A percentile compares a stretch with the other conserved stretches of the same genome.
phyloP scores from a whole-genome alignment of 2,329 filamentous ascomycete species.

The Aureobasidium sp. region DNA sequence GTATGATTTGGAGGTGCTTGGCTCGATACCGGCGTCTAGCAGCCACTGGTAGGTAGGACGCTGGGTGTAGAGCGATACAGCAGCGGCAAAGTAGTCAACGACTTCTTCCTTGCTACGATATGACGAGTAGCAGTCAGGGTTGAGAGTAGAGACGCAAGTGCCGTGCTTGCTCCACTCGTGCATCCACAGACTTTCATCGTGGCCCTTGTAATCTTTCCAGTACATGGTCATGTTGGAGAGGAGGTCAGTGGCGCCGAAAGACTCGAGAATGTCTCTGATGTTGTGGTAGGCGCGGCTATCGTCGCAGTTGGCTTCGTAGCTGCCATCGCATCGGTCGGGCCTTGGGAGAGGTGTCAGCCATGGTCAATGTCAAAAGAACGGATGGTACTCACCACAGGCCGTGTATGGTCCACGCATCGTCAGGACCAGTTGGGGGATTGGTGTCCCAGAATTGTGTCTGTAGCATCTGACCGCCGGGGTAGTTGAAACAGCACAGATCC shows the following conservation, averaged over 20 bases:
- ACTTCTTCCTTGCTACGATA: slow-evolving; percentile 56
- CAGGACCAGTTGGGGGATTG: slow-evolving; percentile 56
- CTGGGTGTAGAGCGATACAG: slow-evolving; percentile 59
- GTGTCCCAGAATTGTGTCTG: slow-evolving; percentile 76
- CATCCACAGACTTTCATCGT: slow-evolving; percentile 60
- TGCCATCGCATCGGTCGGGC: slow-evolving; percentile 58
- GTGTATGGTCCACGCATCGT: slow-evolving; percentile 67
- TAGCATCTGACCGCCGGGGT: slow-evolving; percentile 62
- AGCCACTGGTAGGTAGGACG: slow-evolving; percentile 60
- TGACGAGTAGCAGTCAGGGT: slow-evolving; percentile 55
- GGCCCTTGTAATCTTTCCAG: slow-evolving; percentile 63
- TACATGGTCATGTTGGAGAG: slow-evolving; percentile 62
- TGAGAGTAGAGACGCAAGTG: slow-evolving; percentile 64
- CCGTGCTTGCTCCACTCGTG: slow-evolving; percentile 70
- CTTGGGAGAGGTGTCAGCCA: slow-evolving; percentile 19
- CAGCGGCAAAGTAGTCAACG: slow-evolving; percentile 60
- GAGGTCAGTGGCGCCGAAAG: slow-evolving; percentile 48
- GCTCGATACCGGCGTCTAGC: slow-evolving; percentile 53
- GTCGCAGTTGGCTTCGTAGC: slow-evolving; percentile 62
- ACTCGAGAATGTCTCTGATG: slow-evolving; percentile 55
- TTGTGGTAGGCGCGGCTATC: slow-evolving; percentile 54
- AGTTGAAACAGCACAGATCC: slow-evolving; percentile 68
- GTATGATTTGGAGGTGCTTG: slow-evolving; percentile 52
- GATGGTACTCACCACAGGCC: slow-evolving; percentile 49
- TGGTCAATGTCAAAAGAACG: not conserved